Base-by-base conservation (phyloP, 108 stramenopile species). In the Cyclostephanos invisitatus region DNA sequence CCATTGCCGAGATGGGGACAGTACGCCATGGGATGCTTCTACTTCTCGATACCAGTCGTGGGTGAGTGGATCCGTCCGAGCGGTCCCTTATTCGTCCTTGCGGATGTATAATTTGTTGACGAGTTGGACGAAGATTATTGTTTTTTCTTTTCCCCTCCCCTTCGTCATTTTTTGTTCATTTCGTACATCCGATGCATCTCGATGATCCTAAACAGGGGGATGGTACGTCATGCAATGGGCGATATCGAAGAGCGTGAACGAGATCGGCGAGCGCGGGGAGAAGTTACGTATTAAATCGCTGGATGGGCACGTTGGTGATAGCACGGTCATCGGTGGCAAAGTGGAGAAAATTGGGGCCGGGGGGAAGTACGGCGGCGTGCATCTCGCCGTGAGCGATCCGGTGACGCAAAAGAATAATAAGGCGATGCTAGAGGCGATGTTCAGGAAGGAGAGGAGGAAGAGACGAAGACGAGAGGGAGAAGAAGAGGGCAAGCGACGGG, bases 31-130 rank as follows among this genome's bases (percentile, higher is more conserved):
- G 86, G 85, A 60, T 86, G 77, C 27, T 64, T 94, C 27, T 94
- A 94, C 64, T 87, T 89, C 55, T 70, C 79, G 27, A 73, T 94
- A 49, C 93, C 93, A 18, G 73, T 96, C 7, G 72, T 89, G 3
- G 85, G 53, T 54, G 11, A 8, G 53, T 54, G 40, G 40, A 0
- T 40, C 11, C 10, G 40, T 40, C 32, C 32, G 32, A 32, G 32
- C 32, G 3, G 32, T 40, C 11, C 11, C 1, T 40, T 8, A 8
- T 8, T 40, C 9, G n/a, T 7, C 10, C 40, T 7, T 40, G 7
- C 40, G 11, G 10, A 40, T 40, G 40, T 37, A 37, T 37, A 6
- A 7, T 37, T 37, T 37, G 3, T 37, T 37, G n/a, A n/a, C n/a
- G n/a, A n/a, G n/a, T n/a, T n/a, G n/a, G n/a, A n/a, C n/a, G n/a